These are phyloP conservation scores for Penicillium paradoxum DNA, from an alignment of 495 filamentous ascomycete species.

Conservation along the genomic window DNA sequence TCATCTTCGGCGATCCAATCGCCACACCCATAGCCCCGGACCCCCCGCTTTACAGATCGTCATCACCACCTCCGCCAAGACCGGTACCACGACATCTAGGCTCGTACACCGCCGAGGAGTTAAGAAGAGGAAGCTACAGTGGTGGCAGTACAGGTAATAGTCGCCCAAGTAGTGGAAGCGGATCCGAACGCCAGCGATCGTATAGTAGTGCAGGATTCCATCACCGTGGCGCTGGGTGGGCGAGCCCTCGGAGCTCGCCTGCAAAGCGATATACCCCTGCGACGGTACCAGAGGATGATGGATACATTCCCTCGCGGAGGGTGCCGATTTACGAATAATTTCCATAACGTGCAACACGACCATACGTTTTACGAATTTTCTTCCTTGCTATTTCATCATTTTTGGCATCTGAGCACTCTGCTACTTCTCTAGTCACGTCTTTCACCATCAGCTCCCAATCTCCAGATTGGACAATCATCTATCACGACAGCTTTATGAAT, in stretches of 20 bases:
- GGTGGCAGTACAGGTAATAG: slow-evolving; percentile 18
- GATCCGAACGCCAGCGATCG: slow-evolving; percentile 24
- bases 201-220: slow-evolving; percentile 20
- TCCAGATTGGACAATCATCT: background rate
- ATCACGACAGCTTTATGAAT: background rate
- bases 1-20: slow-evolving; percentile 23
- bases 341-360: background rate
- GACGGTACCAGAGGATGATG: slow-evolving; percentile 10
- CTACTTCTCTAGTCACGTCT: background rate
- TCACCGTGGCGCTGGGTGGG: slow-evolving; percentile 7
- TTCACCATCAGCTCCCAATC: background rate
- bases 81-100: slow-evolving; percentile 20
- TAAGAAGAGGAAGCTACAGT: slow-evolving; percentile 22
- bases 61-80: slow-evolving; percentile 18
- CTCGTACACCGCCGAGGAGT: slow-evolving; percentile 12
- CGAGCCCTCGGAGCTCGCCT: slow-evolving; percentile 15
- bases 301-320: slow-evolving; percentile 15
- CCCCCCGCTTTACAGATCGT: slow-evolving; percentile 18
- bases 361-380: background rate
- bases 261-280: slow-evolving; percentile 20
- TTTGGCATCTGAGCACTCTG: background rate
- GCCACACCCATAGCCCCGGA: slow-evolving; percentile 22
- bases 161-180: slow-evolving; percentile 22
- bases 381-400: background rate
- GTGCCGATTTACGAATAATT: slow-evolving; percentile 14